Percentiles rank a stretch among this genome's conserved stretches.
Evolutionary conservation across 2,329 filamentous ascomycete genomes (phyloP).

Genomic region (Trichoderma oligosporum): DNA sequence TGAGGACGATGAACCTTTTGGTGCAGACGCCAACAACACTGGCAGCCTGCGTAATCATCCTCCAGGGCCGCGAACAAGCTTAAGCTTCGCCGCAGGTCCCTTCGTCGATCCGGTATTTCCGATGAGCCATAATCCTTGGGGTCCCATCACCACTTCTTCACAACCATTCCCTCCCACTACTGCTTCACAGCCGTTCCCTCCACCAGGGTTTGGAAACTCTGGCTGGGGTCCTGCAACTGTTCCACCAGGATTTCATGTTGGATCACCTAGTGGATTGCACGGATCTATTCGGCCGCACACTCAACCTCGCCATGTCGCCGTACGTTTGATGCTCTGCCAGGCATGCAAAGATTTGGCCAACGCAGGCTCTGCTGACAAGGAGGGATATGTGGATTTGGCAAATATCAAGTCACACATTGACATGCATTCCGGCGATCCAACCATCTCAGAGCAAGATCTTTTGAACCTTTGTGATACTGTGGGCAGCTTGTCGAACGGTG

Average conservation of each 20-base stretch:
- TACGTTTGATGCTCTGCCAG: conserved; percentile 71
- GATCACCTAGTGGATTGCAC: conserved; percentile 32
- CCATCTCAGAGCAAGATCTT: conserved; percentile 59
- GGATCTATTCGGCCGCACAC: conserved; percentile 34
- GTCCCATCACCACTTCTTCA: conserved; percentile 32
- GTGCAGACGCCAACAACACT: conserved; percentile 30
- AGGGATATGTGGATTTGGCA: conserved; percentile 68
- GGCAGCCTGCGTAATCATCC: conserved; percentile 46
- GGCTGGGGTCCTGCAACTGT: conserved; percentile 37
- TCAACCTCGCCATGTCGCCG: conserved; percentile 62
- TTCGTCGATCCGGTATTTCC: conserved; percentile 43
- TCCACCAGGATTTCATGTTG: conserved; percentile 35
- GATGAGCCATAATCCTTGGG: conserved; percentile 42
- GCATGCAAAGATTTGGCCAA: conserved; percentile 64
- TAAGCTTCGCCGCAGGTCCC: conserved; percentile 41
- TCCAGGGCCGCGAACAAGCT: conserved; percentile 46
- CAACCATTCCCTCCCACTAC: conserved; percentile 40
- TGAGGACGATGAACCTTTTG: conserved; percentile 63
- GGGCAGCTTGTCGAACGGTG: conserved; percentile 80
- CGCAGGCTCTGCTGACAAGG: conserved; percentile 39
- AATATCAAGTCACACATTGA: conserved; percentile 64
- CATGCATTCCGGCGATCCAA: conserved; percentile 43
- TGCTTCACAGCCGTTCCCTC: conserved; percentile 39
- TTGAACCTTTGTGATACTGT: conserved; percentile 86
- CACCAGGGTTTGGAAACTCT: conserved; percentile 45